Conservation (phyloP, 768 basidiomycete genomes). For the Phylloporus scabripes region DNA sequence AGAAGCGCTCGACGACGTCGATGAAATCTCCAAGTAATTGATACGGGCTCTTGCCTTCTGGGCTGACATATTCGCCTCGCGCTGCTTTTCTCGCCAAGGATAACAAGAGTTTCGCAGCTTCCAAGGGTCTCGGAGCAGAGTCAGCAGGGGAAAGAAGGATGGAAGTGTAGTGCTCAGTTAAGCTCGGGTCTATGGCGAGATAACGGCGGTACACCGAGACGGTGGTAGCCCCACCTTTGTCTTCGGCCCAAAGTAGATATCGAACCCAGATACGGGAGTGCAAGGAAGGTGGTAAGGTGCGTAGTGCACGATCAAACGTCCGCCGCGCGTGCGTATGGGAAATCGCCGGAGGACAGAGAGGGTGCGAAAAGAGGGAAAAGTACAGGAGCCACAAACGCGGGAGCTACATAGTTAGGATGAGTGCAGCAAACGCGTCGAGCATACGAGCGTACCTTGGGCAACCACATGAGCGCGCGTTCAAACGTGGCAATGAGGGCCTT, state of each 20-base stretch:
- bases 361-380: constrained; percentile 84
- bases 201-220: constrained; percentile 86
- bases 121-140: constrained; percentile 72
- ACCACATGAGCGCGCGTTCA: constrained; percentile 92
- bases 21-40: constrained; percentile 91
- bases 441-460: constrained; percentile 64
- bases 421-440: not conserved
- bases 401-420: constrained; percentile 45
- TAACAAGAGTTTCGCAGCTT: constrained; percentile 89
- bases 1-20: constrained; percentile 81
- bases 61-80: constrained; percentile 75
- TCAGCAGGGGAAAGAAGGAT: constrained; percentile 57
- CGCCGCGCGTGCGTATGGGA: constrained; percentile 87
- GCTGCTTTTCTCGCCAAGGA: constrained; percentile 79
- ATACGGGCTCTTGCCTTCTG: constrained; percentile 93
- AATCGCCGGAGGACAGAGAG: constrained; percentile 76
- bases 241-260: constrained; percentile 90
- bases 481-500: constrained; percentile 79
- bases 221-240: constrained; percentile 69
- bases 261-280: constrained; percentile 90
- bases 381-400: constrained; percentile 95
- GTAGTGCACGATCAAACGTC: constrained; percentile 91
- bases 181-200: constrained; percentile 70
- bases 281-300: constrained; percentile 88
- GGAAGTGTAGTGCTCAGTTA: constrained; percentile 74